A percentile compares a stretch with the other conserved stretches of the same genome.
These are phyloP conservation scores for Lichtheimia ornata DNA, from an alignment of 371 early-diverging fungal species.

Conservation along the genomic window DNA sequence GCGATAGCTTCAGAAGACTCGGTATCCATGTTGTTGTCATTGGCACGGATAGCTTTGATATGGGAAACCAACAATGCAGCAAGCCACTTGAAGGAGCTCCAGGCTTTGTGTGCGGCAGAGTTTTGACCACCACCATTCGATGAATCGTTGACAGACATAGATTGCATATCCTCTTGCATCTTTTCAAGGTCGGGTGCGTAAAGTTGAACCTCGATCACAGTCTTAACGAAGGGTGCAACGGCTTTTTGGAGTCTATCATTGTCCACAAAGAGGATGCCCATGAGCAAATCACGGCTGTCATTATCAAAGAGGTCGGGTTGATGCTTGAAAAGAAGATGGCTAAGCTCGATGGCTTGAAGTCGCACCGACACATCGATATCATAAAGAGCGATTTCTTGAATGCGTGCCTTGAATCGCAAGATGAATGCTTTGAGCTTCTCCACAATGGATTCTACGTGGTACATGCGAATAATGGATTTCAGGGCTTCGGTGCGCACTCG, in stretches of 20 bases:
- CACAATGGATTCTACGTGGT: slow-evolving; percentile 50
- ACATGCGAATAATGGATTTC: slow-evolving; percentile 54
- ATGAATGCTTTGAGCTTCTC: slow-evolving; percentile 69
- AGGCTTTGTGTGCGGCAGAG: slow-evolving; percentile 16
- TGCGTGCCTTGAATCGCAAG: slow-evolving; percentile 70
- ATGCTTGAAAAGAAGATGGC: slow-evolving; percentile 35
- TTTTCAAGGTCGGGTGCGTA: slow-evolving; percentile 44
- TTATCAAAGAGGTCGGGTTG: slow-evolving; percentile 47
- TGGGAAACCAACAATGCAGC: slow-evolving; percentile 56
- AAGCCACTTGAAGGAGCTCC: slow-evolving; percentile 66
- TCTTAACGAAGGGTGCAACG: slow-evolving; percentile 53
- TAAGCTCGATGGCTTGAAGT: slow-evolving; percentile 63
- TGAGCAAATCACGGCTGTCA: slow-evolving; percentile 31
- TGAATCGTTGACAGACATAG: slow-evolving; percentile 19
- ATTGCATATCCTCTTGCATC: slow-evolving; percentile 31
- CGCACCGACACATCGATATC: slow-evolving; percentile 75
- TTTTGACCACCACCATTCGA: background rate
- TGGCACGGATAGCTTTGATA: slow-evolving; percentile 6
- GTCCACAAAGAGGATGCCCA: slow-evolving; percentile 38
- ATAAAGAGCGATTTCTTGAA: slow-evolving; percentile 81
- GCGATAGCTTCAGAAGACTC: slow-evolving; percentile 15
- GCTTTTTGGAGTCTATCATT: slow-evolving; percentile 46
- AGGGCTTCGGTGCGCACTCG: slow-evolving; percentile 68
- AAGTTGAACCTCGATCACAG: slow-evolving; percentile 44
- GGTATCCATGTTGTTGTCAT: slow-evolving; percentile 11